A percentile compares a stretch with the other conserved stretches of the same genome.
These are phyloP conservation scores for Mucor mucedo DNA, from an alignment of 371 early-diverging fungal genomes.

Conservation along the genomic window DNA sequence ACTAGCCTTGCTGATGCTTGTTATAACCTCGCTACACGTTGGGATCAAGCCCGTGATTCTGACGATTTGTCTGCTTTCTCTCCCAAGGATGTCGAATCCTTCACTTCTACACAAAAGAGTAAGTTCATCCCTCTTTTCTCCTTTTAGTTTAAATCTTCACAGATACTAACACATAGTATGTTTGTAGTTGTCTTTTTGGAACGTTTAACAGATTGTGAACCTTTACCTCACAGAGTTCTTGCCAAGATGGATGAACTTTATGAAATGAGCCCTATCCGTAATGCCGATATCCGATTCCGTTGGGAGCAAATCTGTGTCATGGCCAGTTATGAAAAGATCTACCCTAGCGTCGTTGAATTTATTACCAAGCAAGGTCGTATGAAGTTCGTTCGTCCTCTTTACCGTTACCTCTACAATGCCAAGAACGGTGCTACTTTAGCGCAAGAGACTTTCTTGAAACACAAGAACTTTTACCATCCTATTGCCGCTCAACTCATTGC, in stretches of 20 bases:
- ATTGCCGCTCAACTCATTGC: conserved; percentile 85
- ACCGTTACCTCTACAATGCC: conserved; percentile 67
- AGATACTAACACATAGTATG: too few relatives aligned
- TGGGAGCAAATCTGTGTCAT: conserved; percentile 87
- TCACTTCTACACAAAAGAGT: conserved; percentile 80
- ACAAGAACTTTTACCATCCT: conserved; percentile 92
- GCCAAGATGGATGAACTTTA: conserved; percentile 78
- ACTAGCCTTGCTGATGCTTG: conserved; percentile 84
- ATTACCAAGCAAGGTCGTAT: conserved; percentile 90
- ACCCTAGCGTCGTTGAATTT: conserved; percentile 78
- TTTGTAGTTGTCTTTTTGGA: conserved; percentile 82
- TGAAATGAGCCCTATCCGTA: conserved; percentile 69
- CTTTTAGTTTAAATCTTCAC: not conserved
- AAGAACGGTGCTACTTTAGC: conserved; percentile 80
- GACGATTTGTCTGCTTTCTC: conserved; percentile 60
- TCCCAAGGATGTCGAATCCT: conserved; percentile 63
- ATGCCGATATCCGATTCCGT: conserved; percentile 87
- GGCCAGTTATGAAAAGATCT: conserved; percentile 78
- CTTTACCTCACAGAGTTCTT: conserved; percentile 69
- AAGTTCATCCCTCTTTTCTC: conserved; percentile 11
- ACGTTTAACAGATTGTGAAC: conserved; percentile 68
- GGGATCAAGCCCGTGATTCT: conserved; percentile 66
- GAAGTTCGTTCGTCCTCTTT: conserved; percentile 92
- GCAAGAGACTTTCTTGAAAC: conserved; percentile 74
- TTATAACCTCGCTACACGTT: conserved; percentile 78